Base-by-base conservation (phyloP, 192 early-diverging fungal genomes). In the Rhizoclosmatium globosum region DNA sequence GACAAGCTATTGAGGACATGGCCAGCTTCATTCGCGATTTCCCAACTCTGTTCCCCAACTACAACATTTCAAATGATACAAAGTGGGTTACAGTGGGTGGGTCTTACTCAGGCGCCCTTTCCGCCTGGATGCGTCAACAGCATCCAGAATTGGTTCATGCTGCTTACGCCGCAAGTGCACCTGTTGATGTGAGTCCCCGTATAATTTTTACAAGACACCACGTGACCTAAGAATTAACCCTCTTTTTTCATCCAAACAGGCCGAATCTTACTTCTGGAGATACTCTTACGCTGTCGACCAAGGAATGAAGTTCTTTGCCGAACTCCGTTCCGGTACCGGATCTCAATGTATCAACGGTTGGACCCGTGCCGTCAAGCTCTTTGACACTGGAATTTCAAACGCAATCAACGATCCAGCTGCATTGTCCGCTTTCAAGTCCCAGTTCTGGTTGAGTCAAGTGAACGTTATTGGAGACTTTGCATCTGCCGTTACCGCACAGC, bases 251-350 rank as follows among this genome's bases (percentile, higher is more conserved):
- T n/a, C n/a, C n/a, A n/a, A n/a, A n/a, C 53, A 56, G 23, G 6
- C 31, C n/a, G 9, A 64, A 64, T 7, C 7, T n/a, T 21, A 74
- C 44, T 74, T 74, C 41, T 74, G 73, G 73, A 57, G 60, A 31
- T 74, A 74, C 45, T 74, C 73, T 13, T 74, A 64, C 73, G 73
- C 73, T 43, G 73, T 74, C 39, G 73, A 74, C 47, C 21, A 59
- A 59, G 73, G 73, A 17, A 64, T 64, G 73, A 62, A 57, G 41
- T 47, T 48, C 44, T 9, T 11, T 6, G 38, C 67, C 45, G 46
- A 68, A 9, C 11, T 45, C 13, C 6, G 6, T 23, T 74, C 41
- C 41, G 57, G 45, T 13, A 48, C 21, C 41, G 9, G 19, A 50
- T 2, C 15, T 17, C 7, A 57, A 23, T 74, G 73, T 45, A 74